These are phyloP conservation scores for Basipetospora sp. DNA, from an alignment of 2,329 filamentous ascomycete genomes.

Conservation along the genomic window DNA sequence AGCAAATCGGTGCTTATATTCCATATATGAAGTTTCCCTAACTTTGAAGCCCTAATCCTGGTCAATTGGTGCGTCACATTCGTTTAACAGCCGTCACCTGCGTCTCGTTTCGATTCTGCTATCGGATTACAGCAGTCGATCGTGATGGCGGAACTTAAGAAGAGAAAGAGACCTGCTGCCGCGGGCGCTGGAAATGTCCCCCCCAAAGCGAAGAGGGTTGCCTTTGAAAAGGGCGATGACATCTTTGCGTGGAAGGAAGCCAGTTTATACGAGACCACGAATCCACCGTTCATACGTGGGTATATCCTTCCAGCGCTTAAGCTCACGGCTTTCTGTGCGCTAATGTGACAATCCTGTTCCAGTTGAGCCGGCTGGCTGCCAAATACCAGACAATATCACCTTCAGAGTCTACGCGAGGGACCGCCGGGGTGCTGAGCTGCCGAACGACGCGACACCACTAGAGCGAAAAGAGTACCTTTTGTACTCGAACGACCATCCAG, in stretches of 20 bases:
- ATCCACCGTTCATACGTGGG: constrained; percentile 5
- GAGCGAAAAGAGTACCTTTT: constrained; percentile 33
- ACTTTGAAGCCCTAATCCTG: too few relatives aligned
- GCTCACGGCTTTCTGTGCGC: neutral
- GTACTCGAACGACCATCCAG: constrained; percentile 41
- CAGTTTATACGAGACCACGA: neutral
- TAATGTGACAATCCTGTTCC: neutral
- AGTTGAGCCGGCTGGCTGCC: constrained; percentile 6
- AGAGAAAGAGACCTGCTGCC: constrained; percentile 3
- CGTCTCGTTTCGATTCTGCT: too few relatives aligned
- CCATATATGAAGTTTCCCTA: too few relatives aligned
- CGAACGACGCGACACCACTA: constrained; percentile 1
- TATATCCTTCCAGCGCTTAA: neutral
- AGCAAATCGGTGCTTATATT: too few relatives aligned
- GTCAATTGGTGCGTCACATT: too few relatives aligned
- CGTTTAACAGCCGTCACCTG: too few relatives aligned
- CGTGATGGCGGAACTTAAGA: constrained; percentile 4
- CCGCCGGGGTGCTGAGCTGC: neutral
- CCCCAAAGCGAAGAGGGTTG: constrained; percentile 1
- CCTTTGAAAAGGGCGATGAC: neutral
- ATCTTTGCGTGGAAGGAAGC: constrained; percentile 3
- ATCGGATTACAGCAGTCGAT: too few relatives aligned
- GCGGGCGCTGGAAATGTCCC: neutral
- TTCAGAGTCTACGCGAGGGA: constrained; percentile 5
- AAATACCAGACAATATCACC: constrained; percentile 3